phyloP scores from a whole-genome alignment of 768 basidiomycete genomes.

The Pleurotus giganteus region DNA sequence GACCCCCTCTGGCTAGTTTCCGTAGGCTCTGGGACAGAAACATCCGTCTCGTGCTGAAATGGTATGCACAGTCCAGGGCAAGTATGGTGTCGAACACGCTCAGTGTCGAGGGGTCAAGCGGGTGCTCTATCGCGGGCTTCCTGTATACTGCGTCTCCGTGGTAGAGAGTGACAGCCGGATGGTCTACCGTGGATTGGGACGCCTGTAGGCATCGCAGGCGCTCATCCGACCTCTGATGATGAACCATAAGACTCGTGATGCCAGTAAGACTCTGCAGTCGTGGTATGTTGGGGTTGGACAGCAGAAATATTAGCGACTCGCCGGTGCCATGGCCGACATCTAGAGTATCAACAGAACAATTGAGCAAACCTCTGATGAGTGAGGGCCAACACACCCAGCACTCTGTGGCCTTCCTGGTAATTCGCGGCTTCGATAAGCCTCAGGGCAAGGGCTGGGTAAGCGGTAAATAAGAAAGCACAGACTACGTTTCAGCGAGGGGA shows the following conservation, averaged over 20 bases:
- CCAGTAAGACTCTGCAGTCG: conserved; percentile 49
- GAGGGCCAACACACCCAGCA: conserved; percentile 44
- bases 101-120: conserved; percentile 32
- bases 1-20: conserved; percentile 47
- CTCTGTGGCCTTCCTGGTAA: conserved; percentile 37
- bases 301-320: conserved; percentile 58
- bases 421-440: conserved; percentile 44
- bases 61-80: conserved; percentile 70
- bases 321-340: conserved; percentile 72
- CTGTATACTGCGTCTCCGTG: conserved; percentile 51
- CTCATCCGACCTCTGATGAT: conserved; percentile 43
- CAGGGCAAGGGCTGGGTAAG: conserved; percentile 41
- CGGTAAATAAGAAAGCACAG: not conserved
- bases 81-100: conserved; percentile 46
- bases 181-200: conserved; percentile 7
- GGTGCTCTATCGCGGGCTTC: conserved; percentile 31
- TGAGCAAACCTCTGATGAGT: not conserved
- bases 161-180: conserved; percentile 37
- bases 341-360: conserved; percentile 20
- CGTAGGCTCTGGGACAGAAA: conserved; percentile 52
- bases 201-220: conserved; percentile 34
- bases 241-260: conserved; percentile 52
- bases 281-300: conserved; percentile 42
- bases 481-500: not conserved
- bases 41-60: conserved; percentile 49